Base-by-base conservation (phyloP, 805 yeast species). In the Schwanniomyces sp. region DNA sequence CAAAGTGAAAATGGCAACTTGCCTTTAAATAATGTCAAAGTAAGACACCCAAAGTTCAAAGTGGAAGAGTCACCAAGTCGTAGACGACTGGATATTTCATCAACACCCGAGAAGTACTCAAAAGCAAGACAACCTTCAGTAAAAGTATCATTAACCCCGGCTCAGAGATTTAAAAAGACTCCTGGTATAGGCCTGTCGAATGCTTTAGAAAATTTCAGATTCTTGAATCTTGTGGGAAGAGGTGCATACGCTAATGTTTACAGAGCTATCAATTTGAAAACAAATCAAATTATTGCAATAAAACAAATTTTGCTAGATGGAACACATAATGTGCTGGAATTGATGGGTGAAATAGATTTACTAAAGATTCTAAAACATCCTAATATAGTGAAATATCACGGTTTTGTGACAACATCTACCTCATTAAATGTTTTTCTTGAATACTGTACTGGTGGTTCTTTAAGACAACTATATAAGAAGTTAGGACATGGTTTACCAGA, bases 241-340 rank as follows among this genome's bases (percentile, higher is more conserved):
- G 99, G 99, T 1, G 97, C 97, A 0, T 91, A 83, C 62, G 98
- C 97, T 1, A 80, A 81, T 34, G 97, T 92, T 4, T 91, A 85
- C 64, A 78, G 80, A 49, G 96, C 92, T 0, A 68, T 83, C 26
- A 87, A 90, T 56, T 66, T 77, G 49, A 72, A 70, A 45, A 86
- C 91, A 0, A 81, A 81, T 6, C 84, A 82, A 45, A 75, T 82
- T 2, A 87, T 88, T 4, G 96, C 96, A 1, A 81, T 91, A 21
- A 90, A 90, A 62, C 91, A 86, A 61, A 82, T 90, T 27, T 68
- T 76, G n/a, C 73, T 87, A 37, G 84, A 71, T 24, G 76, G 70
- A 44, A 75, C 67, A 53, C 77, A 74, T 51, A 71, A 73, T 45
- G 73, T 72, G 6, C 58, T 54, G 39, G 74, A 64, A 41, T 71